phyloP scores from a whole-genome alignment of 108 stramenopile genomes.

The Cyclotella choctawhatcheeana region DNA sequence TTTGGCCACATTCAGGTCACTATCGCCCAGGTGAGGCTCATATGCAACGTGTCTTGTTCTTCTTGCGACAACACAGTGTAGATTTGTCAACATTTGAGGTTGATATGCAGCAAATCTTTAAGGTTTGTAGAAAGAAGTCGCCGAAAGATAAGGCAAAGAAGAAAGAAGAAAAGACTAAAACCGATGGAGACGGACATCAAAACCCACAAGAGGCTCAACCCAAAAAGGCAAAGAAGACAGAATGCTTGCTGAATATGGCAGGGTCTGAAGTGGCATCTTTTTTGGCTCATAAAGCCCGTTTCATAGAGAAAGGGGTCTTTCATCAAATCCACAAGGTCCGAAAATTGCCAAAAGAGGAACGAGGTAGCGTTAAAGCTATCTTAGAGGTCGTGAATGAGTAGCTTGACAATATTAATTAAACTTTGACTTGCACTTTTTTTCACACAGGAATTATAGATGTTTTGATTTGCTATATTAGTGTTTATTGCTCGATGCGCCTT shows the following conservation, averaged over 20 bases:
- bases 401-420: background rate
- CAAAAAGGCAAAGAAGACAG: constrained; percentile 78
- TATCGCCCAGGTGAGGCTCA: constrained; percentile 90
- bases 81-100: constrained; percentile 81
- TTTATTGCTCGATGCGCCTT: background rate
- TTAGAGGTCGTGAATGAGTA: constrained; percentile 27
- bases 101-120: constrained; percentile 90
- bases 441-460: too few species aligned
- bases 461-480: too few species aligned
- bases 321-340: constrained; percentile 81
- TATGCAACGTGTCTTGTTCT: constrained; percentile 86
- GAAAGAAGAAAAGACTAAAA: constrained; percentile 21
- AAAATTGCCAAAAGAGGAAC: constrained; percentile 53
- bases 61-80: constrained; percentile 75
- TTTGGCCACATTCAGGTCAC: constrained; percentile 95
- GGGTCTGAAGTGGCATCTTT: constrained; percentile 80
- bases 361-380: constrained; percentile 23
- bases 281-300: constrained; percentile 80
- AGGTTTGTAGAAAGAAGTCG: constrained; percentile 73
- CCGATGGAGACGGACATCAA: background rate
- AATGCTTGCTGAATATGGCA: constrained; percentile 69
- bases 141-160: constrained; percentile 36
- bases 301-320: constrained; percentile 83
- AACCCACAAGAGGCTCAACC: constrained; percentile 17
- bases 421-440: too few species aligned